Evolutionary conservation across 148 eudicot genomes (phyloP).

Genomic region (Simmondsia chinensis): DNA sequence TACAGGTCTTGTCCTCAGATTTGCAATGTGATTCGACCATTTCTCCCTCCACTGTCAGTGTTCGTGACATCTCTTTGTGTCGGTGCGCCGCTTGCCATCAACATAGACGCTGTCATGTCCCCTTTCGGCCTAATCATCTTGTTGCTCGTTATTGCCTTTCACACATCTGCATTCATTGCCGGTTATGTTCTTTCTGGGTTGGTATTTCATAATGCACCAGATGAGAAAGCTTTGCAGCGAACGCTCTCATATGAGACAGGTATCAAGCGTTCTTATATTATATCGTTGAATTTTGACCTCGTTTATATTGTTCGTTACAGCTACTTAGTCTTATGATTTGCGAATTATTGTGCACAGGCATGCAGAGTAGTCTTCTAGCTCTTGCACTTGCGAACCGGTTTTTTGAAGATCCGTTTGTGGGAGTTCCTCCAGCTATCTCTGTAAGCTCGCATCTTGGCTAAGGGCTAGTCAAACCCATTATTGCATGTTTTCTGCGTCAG

Average conservation of each 20-base stretch:
- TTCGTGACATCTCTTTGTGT: constrained; percentile 90
- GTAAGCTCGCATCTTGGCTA: constrained; percentile 37
- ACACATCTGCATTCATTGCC: constrained; percentile 67
- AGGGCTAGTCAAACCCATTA: no score
- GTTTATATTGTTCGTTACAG: no score
- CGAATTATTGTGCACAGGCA: no score
- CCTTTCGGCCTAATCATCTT: constrained; percentile 72
- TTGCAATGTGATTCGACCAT: constrained; percentile 60
- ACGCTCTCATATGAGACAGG: constrained; percentile 95
- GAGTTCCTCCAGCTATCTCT: constrained; percentile 88
- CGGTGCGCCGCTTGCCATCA: constrained; percentile 95
- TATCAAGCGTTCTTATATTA: constrained; percentile 1
- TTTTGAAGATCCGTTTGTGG: constrained; percentile 82
- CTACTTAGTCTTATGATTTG: no score
- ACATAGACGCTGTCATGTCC: constrained; percentile 72
- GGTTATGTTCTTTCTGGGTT: constrained; percentile 67
- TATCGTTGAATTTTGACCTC: background rate
- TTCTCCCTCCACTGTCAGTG: constrained; percentile 83
- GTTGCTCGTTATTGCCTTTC: constrained; percentile 62
- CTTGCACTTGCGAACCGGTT: constrained; percentile 88
- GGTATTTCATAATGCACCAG: constrained; percentile 44
- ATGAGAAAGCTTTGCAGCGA: constrained; percentile 84
- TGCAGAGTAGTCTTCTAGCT: constrained; percentile 96
- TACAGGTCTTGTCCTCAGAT: constrained; percentile 69
- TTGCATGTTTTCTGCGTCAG: no score